A percentile compares a stretch with the other conserved stretches of the same genome.
These are phyloP conservation scores for Zymoseptoria brevis DNA, from an alignment of 2,329 filamentous ascomycete genomes.

Conservation along the genomic window DNA sequence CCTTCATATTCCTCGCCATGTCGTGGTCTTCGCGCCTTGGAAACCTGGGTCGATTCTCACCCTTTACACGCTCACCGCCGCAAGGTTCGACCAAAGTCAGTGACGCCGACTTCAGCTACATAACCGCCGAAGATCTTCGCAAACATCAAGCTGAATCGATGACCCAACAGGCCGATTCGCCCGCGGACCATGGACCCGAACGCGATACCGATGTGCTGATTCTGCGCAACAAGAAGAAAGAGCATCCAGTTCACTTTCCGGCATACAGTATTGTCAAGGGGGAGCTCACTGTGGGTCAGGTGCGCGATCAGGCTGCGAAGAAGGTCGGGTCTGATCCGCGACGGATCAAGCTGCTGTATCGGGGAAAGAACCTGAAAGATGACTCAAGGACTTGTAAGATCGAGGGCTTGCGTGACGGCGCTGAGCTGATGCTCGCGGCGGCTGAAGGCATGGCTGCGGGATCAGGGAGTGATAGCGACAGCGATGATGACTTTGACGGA, in stretches of 20 bases:
- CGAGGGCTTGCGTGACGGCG: constrained; percentile 52
- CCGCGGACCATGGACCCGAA: constrained; percentile 35
- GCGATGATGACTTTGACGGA: constrained; percentile 37
- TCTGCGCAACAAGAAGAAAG: constrained; percentile 59
- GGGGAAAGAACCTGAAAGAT: constrained; percentile 63
- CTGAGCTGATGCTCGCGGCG: constrained; percentile 53
- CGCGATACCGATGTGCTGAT: constrained; percentile 62
- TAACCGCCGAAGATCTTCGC: constrained; percentile 64
- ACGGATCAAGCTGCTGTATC: constrained; percentile 63
- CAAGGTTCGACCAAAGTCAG: constrained; percentile 50
- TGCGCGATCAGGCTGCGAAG: constrained; percentile 59
- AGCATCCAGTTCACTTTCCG: constrained; percentile 64
- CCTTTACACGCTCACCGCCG: constrained; percentile 39
- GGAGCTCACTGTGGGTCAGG: constrained; percentile 57
- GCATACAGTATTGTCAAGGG: constrained; percentile 68
- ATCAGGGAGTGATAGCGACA: constrained; percentile 33
- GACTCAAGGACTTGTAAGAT: constrained; percentile 49
- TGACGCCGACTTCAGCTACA: constrained; percentile 73
- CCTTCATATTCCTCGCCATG: constrained; percentile 35
- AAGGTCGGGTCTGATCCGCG: constrained; percentile 54
- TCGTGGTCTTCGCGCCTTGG: constrained; percentile 42
- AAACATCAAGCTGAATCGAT: constrained; percentile 29
- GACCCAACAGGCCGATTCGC: constrained; percentile 24
- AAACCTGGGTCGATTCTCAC: constrained; percentile 41
- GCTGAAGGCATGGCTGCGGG: constrained; percentile 39